Conservation (phyloP, 2,329 filamentous ascomycete species). For the Thelonectria discophora region DNA sequence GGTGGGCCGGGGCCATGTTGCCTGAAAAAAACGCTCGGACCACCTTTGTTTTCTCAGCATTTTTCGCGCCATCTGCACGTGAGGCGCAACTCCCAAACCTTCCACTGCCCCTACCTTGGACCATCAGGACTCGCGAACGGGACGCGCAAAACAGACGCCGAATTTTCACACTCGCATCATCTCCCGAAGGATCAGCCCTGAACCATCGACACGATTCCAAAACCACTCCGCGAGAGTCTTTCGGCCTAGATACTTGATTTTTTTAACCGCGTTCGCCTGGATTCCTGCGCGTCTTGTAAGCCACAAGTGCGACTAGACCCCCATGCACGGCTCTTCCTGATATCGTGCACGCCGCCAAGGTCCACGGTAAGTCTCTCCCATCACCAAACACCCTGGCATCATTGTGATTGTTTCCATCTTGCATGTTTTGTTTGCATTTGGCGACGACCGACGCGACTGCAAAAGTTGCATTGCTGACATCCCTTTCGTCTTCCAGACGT, state of each 20-base stretch:
- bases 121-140: slow-evolving; percentile 29
- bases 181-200: slow-evolving; percentile 17
- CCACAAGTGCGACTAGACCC: slow-evolving; percentile 38
- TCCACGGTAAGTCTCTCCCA: slow-evolving; percentile 34
- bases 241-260: slow-evolving; percentile 4
- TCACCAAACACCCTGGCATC: slow-evolving; percentile 9
- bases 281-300: slow-evolving; percentile 38
- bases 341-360: slow-evolving; percentile 37
- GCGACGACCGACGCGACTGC: slow-evolving; percentile 6
- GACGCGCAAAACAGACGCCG: slow-evolving; percentile 35
- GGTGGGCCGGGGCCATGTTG: slow-evolving; percentile 35
- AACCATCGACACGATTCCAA: slow-evolving; percentile 20
- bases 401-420: neutral
- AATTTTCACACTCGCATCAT: slow-evolving; percentile 26
- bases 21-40: slow-evolving; percentile 34
- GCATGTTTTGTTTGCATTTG: neutral
- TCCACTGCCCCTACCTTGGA: slow-evolving; percentile 19
- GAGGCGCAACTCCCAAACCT: slow-evolving; percentile 36
- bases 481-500: slow-evolving; percentile 26
- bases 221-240: neutral
- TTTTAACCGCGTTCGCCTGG: slow-evolving; percentile 29
- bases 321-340: slow-evolving; percentile 41
- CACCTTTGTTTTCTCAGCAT: slow-evolving; percentile 32
- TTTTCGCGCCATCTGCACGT: slow-evolving; percentile 38
- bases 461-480: slow-evolving; percentile 31